phyloP scores from a whole-genome alignment of 2,329 filamentous ascomycete species.

The Arthrocladium fulminans region DNA sequence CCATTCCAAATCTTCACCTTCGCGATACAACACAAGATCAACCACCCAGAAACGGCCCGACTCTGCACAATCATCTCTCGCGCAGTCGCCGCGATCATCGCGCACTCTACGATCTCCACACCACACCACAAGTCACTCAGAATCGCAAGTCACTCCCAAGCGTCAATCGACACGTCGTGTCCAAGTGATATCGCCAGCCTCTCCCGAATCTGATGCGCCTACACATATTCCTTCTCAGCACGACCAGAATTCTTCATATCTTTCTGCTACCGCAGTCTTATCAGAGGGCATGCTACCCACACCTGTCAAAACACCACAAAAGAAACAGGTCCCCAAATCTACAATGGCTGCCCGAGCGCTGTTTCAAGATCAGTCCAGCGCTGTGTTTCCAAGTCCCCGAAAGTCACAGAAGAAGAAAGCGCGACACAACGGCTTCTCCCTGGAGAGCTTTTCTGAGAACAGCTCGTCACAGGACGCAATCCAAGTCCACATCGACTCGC shows the following conservation, averaged over 20 bases:
- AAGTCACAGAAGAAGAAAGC: slow-evolving; percentile 37
- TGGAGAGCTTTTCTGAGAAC: slow-evolving; percentile 34
- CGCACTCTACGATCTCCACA: slow-evolving; percentile 8
- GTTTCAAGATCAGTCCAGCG: slow-evolving; percentile 39
- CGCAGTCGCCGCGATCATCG: slow-evolving; percentile 12
- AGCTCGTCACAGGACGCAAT: slow-evolving; percentile 32
- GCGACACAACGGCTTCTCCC: slow-evolving; percentile 37
- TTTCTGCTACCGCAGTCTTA: slow-evolving; percentile 25
- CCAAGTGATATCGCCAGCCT: slow-evolving; percentile 17
- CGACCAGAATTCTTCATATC: slow-evolving; percentile 22
- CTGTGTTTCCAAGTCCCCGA: slow-evolving; percentile 30
- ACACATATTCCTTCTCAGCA: slow-evolving; percentile 10
- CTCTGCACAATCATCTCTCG: slow-evolving; percentile 9
- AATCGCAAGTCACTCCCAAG: slow-evolving; percentile 20
- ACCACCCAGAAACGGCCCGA: slow-evolving; percentile 17
- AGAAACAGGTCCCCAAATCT: slow-evolving; percentile 40
- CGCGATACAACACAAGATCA: slow-evolving; percentile 22
- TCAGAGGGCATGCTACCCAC: slow-evolving; percentile 48
- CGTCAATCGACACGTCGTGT: slow-evolving; percentile 15
- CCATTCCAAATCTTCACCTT: slow-evolving; percentile 27
- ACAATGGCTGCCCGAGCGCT: slow-evolving; percentile 45
- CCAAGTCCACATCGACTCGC: slow-evolving; percentile 54
- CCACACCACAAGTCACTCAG: slow-evolving; percentile 5
- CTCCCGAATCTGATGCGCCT: slow-evolving; percentile 14
- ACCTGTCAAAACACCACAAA: slow-evolving; percentile 53